Evolutionary conservation across 23 red algal species (phyloP), one percentile per base, ranked within the genome.

Genomic region (Agarophyton chilense): DNA sequence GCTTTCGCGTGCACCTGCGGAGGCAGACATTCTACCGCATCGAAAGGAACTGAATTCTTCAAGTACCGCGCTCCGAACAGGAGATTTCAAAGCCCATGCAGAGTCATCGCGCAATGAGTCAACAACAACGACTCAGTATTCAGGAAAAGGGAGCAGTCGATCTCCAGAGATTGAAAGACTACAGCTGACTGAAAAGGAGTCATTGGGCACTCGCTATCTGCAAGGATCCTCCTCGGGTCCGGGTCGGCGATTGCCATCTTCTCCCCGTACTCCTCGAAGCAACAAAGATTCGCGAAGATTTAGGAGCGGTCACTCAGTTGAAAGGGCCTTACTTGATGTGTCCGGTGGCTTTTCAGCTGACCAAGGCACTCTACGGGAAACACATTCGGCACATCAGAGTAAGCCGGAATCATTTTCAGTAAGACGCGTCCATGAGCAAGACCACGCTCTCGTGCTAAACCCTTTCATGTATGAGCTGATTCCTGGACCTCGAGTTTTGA

Each of bases 231-330:
- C 64, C 16, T 70, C 64, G 6, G 28, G 64, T 70, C 7, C 32
- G 40, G 64, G 19, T 70, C 32, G 32, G 36, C 64, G 32, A 36
- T 39, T 40, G 64, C 38, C 64, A 42, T 70, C 64, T 40, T 70
- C 64, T 42, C 64, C 34, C 7, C 38, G 34, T 42, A 40, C 64
- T 10, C 34, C 64, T 40, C 64, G 64, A 36, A 36, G 64, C 38
- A 42, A 36, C 32, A 70, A 42, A 70, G 64, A 33, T 40, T 18
- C 64, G 38, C 9, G 34, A 42, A 70, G 64, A 70, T 70, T 70
- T 70, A 36, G 32, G 28, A 70, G 64, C 34, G 64, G 64, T n/a
- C 32, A 36, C 40, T 70, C 64, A 0, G 64, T 70, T 70, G 64
- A 70, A 16, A 70, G 21, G 32, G 64, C 34, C 1, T 22, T 70